Conservation (phyloP, 352 stramenopile species). For the Globisporangium spinosum region DNA sequence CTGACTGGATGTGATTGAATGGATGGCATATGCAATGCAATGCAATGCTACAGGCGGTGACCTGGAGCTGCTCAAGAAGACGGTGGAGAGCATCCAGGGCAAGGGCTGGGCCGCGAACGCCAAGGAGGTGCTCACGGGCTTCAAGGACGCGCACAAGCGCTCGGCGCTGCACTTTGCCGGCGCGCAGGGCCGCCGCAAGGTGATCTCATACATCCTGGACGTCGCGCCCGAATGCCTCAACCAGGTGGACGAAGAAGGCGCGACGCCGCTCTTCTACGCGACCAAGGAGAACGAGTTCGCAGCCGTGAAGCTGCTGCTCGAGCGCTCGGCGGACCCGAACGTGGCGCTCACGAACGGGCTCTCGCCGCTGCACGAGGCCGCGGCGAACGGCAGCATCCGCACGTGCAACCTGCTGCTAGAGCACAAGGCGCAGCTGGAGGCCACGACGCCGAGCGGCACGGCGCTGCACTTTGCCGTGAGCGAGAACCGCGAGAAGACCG, state of each 20-base stretch:
- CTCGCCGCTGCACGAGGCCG: conserved; percentile 63
- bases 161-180: conserved; percentile 78
- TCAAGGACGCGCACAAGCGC: conserved; percentile 82
- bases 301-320: conserved; percentile 60
- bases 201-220: conserved; percentile 69
- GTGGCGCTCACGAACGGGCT: conserved; percentile 57
- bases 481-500: conserved; percentile 74
- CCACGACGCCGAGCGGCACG: conserved; percentile 65
- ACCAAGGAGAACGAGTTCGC: conserved; percentile 77
- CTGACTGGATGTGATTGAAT: not conserved
- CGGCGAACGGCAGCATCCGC: conserved; percentile 61
- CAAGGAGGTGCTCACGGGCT: conserved; percentile 62
- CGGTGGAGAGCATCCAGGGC: conserved; percentile 49
- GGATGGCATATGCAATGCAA: not conserved
- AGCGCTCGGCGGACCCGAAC: conserved; percentile 48
- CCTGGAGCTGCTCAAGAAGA: conserved; percentile 61
- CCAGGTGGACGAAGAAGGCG: conserved; percentile 65
- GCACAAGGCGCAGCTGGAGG: conserved; percentile 51
- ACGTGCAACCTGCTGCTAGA: conserved; percentile 55
- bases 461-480: conserved; percentile 79
- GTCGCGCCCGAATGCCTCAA: conserved; percentile 48
- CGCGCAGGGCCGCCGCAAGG: conserved; percentile 72
- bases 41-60: conserved; percentile 52
- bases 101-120: conserved; percentile 50
- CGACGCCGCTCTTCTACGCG: conserved; percentile 65